Conservation (phyloP, 2,329 filamentous ascomycete species). For the Apiospora hydei region DNA sequence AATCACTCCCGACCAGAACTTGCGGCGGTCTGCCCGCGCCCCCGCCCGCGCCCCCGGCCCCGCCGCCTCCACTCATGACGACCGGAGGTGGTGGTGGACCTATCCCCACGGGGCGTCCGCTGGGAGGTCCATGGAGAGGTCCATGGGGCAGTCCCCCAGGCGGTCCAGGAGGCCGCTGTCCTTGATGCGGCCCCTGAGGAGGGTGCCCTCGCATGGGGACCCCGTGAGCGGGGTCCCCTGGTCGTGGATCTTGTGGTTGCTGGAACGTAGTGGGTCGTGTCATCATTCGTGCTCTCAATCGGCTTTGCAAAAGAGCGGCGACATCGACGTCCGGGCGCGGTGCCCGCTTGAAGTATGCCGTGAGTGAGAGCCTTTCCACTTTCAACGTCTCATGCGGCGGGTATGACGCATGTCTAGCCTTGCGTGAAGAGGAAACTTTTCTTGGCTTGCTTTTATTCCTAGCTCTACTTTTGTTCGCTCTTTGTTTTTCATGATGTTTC, state of each 20-base stretch:
- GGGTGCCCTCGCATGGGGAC: not conserved
- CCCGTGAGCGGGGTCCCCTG: not conserved
- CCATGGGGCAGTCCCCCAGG: not conserved
- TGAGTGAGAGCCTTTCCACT: slow-evolving; percentile 51
- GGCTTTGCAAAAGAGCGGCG: slow-evolving; percentile 33
- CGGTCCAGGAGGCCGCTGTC: not conserved
- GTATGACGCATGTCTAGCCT: slow-evolving; percentile 18
- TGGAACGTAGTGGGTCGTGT: slow-evolving; percentile 12
- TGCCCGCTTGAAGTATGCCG: slow-evolving; percentile 53
- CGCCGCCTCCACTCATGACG: not conserved
- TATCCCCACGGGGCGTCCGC: no score
- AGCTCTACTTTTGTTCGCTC: not conserved
- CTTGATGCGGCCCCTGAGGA: not conserved
- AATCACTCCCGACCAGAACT: not conserved
- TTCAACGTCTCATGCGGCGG: slow-evolving; percentile 38
- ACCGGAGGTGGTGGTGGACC: not conserved
- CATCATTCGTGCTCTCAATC: slow-evolving; percentile 23
- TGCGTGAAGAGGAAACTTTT: slow-evolving; percentile 28
- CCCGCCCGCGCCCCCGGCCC: not conserved
- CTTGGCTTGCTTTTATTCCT: slow-evolving; percentile 25
- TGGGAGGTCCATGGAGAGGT: not conserved
- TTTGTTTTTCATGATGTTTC: not conserved
- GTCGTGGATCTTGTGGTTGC: not conserved
- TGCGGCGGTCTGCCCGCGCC: not conserved
- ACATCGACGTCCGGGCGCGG: slow-evolving; percentile 45